Conservation (phyloP, 805 yeast species). For the Clavispora santaluciae region DNA sequence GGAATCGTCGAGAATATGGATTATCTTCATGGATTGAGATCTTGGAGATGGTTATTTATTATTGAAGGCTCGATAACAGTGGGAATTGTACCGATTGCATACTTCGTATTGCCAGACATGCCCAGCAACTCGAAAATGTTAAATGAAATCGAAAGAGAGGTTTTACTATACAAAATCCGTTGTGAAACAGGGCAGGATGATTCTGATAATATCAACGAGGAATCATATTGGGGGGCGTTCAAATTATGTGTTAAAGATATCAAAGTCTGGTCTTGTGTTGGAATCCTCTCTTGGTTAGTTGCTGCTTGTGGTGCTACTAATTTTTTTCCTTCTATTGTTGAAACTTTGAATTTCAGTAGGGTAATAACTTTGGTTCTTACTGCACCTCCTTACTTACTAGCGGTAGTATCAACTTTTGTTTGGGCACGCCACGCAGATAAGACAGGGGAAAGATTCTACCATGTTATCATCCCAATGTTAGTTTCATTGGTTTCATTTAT, state of each 20-base stretch:
- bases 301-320: slow-evolving; percentile 60
- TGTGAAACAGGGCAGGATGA: slow-evolving; percentile 39
- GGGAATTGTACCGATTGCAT: slow-evolving; percentile 39
- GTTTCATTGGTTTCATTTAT: slow-evolving; percentile 43
- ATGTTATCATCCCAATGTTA: slow-evolving; percentile 39
- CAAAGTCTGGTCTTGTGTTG: slow-evolving; percentile 46
- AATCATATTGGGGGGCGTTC: slow-evolving; percentile 35
- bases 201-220: slow-evolving; percentile 27
- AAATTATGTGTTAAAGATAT: slow-evolving; percentile 34
- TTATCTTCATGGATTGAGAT: slow-evolving; percentile 11
- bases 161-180: slow-evolving; percentile 36
- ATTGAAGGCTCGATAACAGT: slow-evolving; percentile 54
- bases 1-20: slow-evolving; percentile 44
- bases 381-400: slow-evolving; percentile 54
- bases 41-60: slow-evolving; percentile 55
- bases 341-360: slow-evolving; percentile 47
- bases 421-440: slow-evolving; percentile 56
- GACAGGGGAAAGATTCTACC: slow-evolving; percentile 52
- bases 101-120: slow-evolving; percentile 46
- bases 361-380: slow-evolving; percentile 52
- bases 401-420: slow-evolving; percentile 45
- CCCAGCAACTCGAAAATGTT: slow-evolving; percentile 48
- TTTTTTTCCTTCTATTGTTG: slow-evolving; percentile 58
- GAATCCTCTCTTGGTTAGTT: slow-evolving; percentile 42
- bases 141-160: slow-evolving; percentile 41